phyloP scores from a whole-genome alignment of 2,329 filamentous ascomycete genomes.

The Colletotrichum magnum region DNA sequence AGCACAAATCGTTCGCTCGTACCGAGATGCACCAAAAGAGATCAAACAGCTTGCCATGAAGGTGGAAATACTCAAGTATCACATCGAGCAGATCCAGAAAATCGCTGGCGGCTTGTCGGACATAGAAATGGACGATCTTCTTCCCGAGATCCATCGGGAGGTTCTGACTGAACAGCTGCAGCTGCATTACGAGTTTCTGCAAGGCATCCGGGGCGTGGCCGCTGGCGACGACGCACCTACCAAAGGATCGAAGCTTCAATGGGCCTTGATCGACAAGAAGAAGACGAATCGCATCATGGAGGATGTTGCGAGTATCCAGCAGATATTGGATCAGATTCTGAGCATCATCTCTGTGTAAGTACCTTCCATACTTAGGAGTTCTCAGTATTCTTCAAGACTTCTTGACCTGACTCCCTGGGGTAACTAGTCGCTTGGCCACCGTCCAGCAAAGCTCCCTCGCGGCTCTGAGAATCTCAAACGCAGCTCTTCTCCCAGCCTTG shows the following conservation, averaged over 20 bases:
- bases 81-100: not conserved
- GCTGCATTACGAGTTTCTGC: not conserved
- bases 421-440: not conserved
- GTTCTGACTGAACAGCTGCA: not conserved
- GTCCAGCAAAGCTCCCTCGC: not conserved
- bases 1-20: not conserved
- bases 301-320: not conserved
- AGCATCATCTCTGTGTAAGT: not conserved
- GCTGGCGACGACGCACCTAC: not conserved
- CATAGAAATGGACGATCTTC: conserved; percentile 6
- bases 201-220: not conserved
- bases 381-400: not conserved
- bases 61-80: not conserved
- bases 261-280: not conserved
- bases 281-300: not conserved
- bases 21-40: conserved; percentile 2
- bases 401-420: not conserved
- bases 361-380: not conserved
- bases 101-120: conserved; percentile 4
- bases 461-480: not conserved
- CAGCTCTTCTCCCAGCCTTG: not conserved
- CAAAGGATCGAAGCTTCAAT: not conserved
- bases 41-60: not conserved
- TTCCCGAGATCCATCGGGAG: conserved; percentile 1
- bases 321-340: not conserved